Conservation (phyloP, 2,329 filamentous ascomycete species). For the Ophiosphaerella korrae region DNA sequence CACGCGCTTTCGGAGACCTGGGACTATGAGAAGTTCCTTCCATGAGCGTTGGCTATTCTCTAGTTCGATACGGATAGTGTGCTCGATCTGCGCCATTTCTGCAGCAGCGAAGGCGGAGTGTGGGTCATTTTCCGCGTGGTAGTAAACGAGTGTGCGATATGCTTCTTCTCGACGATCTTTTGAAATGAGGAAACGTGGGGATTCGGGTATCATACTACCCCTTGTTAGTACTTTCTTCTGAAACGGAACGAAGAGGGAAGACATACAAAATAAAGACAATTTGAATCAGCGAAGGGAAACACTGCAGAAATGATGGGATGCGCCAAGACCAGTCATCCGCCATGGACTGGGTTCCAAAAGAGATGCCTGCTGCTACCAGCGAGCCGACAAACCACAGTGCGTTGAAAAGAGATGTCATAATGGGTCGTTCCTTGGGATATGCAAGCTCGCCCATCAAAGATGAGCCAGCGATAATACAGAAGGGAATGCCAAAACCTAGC, state of each 20-base stretch:
- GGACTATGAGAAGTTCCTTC: conserved; percentile 64
- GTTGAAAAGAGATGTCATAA: conserved; percentile 69
- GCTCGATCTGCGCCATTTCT: conserved; percentile 69
- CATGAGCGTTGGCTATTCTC: conserved; percentile 59
- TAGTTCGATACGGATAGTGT: conserved; percentile 64
- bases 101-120: conserved; percentile 66
- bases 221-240: not conserved
- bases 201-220: conserved; percentile 60
- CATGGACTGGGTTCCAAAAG: conserved; percentile 66
- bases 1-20: conserved; percentile 67
- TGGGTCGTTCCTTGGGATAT: conserved; percentile 69
- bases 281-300: conserved; percentile 65
- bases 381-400: conserved; percentile 67
- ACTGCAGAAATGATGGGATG: conserved; percentile 67
- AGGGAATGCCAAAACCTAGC: conserved; percentile 69
- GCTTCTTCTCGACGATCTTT: conserved; percentile 68
- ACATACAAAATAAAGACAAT: conserved; percentile 63
- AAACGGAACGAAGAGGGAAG: not conserved
- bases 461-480: conserved; percentile 67
- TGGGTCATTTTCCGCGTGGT: conserved; percentile 66
- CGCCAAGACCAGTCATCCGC: conserved; percentile 69
- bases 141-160: conserved; percentile 63
- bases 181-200: conserved; percentile 67
- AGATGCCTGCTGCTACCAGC: conserved; percentile 57
- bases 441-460: conserved; percentile 68